Conservation (phyloP, 1,284 basidiomycete genomes). For the Marasmius tenuissimus region DNA sequence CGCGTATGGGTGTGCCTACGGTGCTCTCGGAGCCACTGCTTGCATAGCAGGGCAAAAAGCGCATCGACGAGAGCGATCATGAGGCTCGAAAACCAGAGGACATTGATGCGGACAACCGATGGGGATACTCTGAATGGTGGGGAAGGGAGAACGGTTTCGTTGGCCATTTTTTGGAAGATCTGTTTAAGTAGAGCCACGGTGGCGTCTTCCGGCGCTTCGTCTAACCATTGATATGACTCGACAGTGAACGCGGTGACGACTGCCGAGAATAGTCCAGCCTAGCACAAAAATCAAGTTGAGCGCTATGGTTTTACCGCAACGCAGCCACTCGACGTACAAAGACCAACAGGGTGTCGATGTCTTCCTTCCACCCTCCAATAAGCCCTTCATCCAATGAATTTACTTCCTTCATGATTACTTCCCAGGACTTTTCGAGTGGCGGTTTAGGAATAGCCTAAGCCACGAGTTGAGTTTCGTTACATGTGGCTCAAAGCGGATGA, state of each 20-base stretch:
- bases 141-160: background rate
- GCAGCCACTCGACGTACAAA: background rate
- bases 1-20: background rate
- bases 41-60: constrained; percentile 6
- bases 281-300: background rate
- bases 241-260: constrained; percentile 5
- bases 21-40: constrained; percentile 13
- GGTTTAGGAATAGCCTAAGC: too few species aligned
- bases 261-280: constrained; percentile 5
- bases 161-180: background rate
- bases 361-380: too few species aligned
- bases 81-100: constrained; percentile 10
- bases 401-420: background rate
- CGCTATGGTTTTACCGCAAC: background rate
- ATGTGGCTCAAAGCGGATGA: too few species aligned
- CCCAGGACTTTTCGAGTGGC: background rate
- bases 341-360: background rate
- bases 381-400: background rate
- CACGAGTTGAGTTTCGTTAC: too few species aligned
- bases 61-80: constrained; percentile 1
- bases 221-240: constrained; percentile 6
- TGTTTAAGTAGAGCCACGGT: background rate
- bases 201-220: background rate
- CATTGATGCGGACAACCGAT: background rate
- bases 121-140: background rate